These are phyloP conservation scores for Aspergillus hiratsukae DNA, from an alignment of 2,329 filamentous ascomycete species.

Conservation along the genomic window DNA sequence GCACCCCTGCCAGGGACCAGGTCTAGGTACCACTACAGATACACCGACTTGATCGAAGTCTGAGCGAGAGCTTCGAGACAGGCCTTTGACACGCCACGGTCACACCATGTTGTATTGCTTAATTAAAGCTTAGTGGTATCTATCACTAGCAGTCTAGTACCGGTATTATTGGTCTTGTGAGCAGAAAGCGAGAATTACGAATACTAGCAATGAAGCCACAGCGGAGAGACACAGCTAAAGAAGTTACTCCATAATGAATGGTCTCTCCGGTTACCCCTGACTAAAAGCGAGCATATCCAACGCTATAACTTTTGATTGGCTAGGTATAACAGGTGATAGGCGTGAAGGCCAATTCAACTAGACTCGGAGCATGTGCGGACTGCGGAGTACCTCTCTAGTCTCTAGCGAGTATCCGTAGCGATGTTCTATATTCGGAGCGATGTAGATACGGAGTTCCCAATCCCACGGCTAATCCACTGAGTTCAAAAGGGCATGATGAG, in stretches of 20 bases:
- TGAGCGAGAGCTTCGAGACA: slow-evolving; percentile 3
- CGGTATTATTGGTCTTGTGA: not conserved
- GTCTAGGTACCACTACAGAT: not conserved
- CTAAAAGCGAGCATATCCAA: slow-evolving; percentile 1
- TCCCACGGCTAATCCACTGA: not conserved
- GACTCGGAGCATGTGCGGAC: no score
- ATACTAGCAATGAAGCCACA: not conserved
- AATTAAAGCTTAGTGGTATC: slow-evolving; percentile 15
- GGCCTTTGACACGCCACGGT: slow-evolving; percentile 6
- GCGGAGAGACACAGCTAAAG: not conserved
- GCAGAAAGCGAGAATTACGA: not conserved
- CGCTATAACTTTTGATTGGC: not conserved
- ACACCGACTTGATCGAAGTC: not conserved
- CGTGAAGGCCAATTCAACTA: no score
- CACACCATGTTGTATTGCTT: slow-evolving; percentile 15
- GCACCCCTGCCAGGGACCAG: not conserved
- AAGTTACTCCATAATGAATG: not conserved
- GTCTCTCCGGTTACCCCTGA: not conserved
- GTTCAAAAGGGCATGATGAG: not conserved
- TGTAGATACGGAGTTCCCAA: not conserved
- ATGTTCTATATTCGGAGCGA: not conserved
- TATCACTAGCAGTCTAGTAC: not conserved
- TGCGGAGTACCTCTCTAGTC: no score
- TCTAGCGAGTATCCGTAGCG: no score
- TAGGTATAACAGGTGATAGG: not conserved